phyloP scores from a whole-genome alignment of 192 early-diverging fungal species.

The Lobulomyces angularis region DNA sequence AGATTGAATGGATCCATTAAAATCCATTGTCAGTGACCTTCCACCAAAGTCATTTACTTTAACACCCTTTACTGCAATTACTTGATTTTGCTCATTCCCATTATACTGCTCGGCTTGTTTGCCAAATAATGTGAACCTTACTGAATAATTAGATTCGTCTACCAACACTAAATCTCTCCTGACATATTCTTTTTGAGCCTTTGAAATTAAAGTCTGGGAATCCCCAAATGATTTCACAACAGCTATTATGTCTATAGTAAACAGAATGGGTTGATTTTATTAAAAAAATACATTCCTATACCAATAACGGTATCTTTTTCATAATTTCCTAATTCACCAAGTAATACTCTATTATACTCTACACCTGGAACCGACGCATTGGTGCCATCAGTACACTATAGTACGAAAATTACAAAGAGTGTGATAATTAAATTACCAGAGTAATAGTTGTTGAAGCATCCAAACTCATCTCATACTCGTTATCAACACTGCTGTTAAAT shows the following conservation, averaged over 20 bases:
- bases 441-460: constrained; percentile 57
- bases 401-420: constrained; percentile 1
- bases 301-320: constrained; percentile 59
- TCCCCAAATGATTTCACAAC: constrained; percentile 55
- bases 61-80: constrained; percentile 76
- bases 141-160: constrained; percentile 56
- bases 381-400: constrained; percentile 38
- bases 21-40: constrained; percentile 39
- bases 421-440: constrained; percentile 26
- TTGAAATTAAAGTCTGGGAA: constrained; percentile 44
- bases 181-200: constrained; percentile 46
- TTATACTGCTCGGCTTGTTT: constrained; percentile 58
- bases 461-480: constrained; percentile 85
- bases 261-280: constrained; percentile 5
- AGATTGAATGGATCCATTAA: constrained; percentile 26
- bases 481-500: constrained; percentile 65
- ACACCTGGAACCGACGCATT: constrained; percentile 41
- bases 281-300: constrained; percentile 11
- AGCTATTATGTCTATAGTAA: constrained; percentile 60
- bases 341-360: constrained; percentile 54
- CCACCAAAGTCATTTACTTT: constrained; percentile 74
- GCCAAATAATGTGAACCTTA: constrained; percentile 81
- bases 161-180: constrained; percentile 67
- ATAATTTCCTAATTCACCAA: constrained; percentile 48
- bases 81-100: constrained; percentile 23